Base-by-base conservation (phyloP, 192 early-diverging fungal species). In the Backusella australiensis region DNA sequence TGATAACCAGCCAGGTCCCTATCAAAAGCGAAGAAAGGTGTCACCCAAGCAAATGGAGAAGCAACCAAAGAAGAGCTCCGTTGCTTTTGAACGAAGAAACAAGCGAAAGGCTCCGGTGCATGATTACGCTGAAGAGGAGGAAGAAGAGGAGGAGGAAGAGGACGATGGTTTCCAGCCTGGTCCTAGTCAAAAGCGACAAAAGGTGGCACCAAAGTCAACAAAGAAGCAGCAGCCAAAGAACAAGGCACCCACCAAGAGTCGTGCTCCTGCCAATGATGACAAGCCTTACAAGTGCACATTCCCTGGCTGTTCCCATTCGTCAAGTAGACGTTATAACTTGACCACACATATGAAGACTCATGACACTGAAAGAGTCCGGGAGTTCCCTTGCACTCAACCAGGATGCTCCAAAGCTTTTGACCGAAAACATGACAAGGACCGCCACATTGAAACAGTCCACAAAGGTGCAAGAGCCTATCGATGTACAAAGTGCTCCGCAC, bases 271-370 rank as follows among this genome's bases (percentile, higher is more conserved):
- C 15, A 11, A 3, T 26, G 4, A 14, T 63, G 12, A 26, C 9
- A 36, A 38, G 11, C 35, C 34, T 1, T 71, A 8, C 6, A 6
- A 29, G 1, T 71, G 70, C 6, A 32, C 32, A 32, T 32, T 32
- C 32, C 42, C 26, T 3, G 0, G 1, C 14, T 71, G 70, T 7
- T 4, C 1, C 0, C 70, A 49, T 49, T 6, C 17, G 0, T 49
- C 70, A 14, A 46, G 34, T 6, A 46, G 94, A 53, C 87, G 87
- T 38, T 97, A 91, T 78, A 97, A 96, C 77, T 82, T 97, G 46
- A 91, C 90, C 75, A 91, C 90, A 0, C 94, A 97, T 75, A 82
- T 90, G 74, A 81, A 89, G 34, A 91, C 90, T 6, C 95, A 96
- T 80, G 85, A 88, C 72, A 86, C 86, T 21, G 71, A 83, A 72